Evolutionary conservation across 192 early-diverging fungal genomes (phyloP).

Genomic region (Podila minutissima): DNA sequence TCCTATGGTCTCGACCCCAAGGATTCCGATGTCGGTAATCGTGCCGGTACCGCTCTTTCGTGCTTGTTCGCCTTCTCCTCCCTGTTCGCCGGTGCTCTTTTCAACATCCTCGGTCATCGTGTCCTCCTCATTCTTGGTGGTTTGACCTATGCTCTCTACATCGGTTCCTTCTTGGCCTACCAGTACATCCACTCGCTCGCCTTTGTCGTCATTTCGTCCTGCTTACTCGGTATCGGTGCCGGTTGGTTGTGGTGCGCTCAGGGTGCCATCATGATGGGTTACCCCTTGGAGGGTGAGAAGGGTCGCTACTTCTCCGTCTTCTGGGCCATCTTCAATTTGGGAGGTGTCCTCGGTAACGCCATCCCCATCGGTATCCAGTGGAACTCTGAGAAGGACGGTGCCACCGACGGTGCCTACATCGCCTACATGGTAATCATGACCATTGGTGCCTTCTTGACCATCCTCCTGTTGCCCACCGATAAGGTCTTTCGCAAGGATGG

Average conservation of each 20-base stretch:
- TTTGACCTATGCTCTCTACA: conserved; percentile 80
- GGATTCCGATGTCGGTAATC: conserved; percentile 65
- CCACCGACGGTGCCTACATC: conserved; percentile 76
- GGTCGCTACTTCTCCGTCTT: conserved; percentile 85
- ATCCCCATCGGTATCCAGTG: conserved; percentile 79
- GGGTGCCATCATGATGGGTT: conserved; percentile 88
- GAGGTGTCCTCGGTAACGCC: conserved; percentile 80
- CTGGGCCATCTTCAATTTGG: conserved; percentile 88
- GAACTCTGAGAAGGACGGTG: conserved; percentile 56
- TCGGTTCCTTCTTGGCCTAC: conserved; percentile 77
- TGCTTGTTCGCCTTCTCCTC: conserved; percentile 81
- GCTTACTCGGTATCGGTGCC: conserved; percentile 82
- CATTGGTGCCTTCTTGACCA: conserved; percentile 67
- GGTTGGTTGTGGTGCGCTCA: conserved; percentile 81
- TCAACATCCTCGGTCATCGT: conserved; percentile 82
- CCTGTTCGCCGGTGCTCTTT: conserved; percentile 77
- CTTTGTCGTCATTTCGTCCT: conserved; percentile 80
- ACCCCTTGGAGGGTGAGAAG: conserved; percentile 82
- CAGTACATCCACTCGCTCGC: conserved; percentile 60
- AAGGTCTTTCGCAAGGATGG: conserved; percentile 78
- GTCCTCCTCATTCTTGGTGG: conserved; percentile 73
- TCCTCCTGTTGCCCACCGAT: conserved; percentile 64
- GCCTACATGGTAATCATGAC: conserved; percentile 76
- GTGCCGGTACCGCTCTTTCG: conserved; percentile 79
- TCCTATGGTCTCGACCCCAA: conserved; percentile 26